Conservation (phyloP, 805 yeast species). For the Teunomyces aglyptinius region DNA sequence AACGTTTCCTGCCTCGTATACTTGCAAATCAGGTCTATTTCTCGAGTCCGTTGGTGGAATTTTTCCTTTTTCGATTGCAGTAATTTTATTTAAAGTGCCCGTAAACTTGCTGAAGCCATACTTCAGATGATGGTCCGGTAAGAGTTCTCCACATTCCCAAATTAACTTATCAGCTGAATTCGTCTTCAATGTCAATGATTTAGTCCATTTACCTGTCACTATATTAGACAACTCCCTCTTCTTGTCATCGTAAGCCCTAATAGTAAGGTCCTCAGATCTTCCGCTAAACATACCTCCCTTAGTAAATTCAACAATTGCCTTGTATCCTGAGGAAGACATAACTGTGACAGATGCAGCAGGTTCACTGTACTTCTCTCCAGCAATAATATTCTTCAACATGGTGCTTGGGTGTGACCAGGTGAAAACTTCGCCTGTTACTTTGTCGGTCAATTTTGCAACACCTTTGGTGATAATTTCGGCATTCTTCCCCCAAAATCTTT, state of each 20-base stretch:
- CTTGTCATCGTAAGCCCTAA: constrained; percentile 40
- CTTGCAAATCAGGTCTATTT: constrained; percentile 77
- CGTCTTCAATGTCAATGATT: constrained; percentile 47
- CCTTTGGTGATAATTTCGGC: constrained; percentile 82
- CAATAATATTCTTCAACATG: constrained; percentile 78
- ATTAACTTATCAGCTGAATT: constrained; percentile 43
- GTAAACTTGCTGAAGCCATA: constrained; percentile 88
- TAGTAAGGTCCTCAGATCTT: constrained; percentile 66
- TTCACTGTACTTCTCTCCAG: constrained; percentile 93
- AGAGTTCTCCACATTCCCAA: constrained; percentile 72
- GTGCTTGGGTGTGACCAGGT: constrained; percentile 84
- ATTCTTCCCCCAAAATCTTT: constrained; percentile 94
- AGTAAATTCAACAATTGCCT: constrained; percentile 72
- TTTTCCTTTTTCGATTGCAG: constrained; percentile 59
- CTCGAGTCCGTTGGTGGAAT: constrained; percentile 89
- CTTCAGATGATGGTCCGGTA: constrained; percentile 56
- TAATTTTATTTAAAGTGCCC: constrained; percentile 76
- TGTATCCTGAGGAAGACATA: constrained; percentile 64
- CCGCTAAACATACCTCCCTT: constrained; percentile 80
- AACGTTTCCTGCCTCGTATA: constrained; percentile 66
- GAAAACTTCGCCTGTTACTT: constrained; percentile 65
- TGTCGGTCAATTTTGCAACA: constrained; percentile 52
- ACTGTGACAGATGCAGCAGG: constrained; percentile 72
- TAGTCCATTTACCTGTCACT: constrained; percentile 86
- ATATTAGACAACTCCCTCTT: constrained; percentile 38